These are phyloP conservation scores for Prunus fruticosa DNA, from an alignment of 306 rosid species.

Conservation along the genomic window DNA sequence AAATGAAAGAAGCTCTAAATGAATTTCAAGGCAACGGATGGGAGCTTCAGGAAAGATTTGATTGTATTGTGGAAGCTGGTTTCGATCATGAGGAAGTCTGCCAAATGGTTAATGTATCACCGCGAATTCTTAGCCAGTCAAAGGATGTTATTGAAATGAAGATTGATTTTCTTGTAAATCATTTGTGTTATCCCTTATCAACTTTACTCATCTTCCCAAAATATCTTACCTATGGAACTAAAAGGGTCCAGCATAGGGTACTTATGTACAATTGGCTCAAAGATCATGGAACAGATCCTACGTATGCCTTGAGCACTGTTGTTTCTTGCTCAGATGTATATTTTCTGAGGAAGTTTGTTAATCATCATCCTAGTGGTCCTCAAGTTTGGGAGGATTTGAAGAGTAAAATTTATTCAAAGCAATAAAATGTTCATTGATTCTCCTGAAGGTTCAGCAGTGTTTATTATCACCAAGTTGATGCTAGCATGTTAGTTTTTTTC, in stretches of 20 bases:
- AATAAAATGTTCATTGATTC: background rate
- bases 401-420: conserved; percentile 26
- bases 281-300: conserved; percentile 30
- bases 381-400: conserved; percentile 55
- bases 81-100: conserved; percentile 36
- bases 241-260: conserved; percentile 51
- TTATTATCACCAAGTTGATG: background rate
- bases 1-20: conserved; percentile 37
- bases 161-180: conserved; percentile 29
- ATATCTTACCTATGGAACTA: conserved; percentile 37
- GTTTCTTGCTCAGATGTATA: conserved; percentile 39
- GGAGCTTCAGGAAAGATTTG: conserved; percentile 48
- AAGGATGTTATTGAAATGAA: conserved; percentile 40
- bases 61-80: conserved; percentile 58
- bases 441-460: background rate
- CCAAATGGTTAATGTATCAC: conserved; percentile 41
- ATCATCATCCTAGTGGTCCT: conserved; percentile 48
- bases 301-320: conserved; percentile 55
- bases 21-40: conserved; percentile 56
- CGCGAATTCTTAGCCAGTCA: conserved; percentile 54
- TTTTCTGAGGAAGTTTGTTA: conserved; percentile 40
- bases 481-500: background rate
- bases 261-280: conserved; percentile 60
- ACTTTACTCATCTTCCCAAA: conserved; percentile 43
- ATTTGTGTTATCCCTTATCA: conserved; percentile 47